A percentile compares a stretch with the other conserved stretches of the same genome.
These are phyloP conservation scores for Cladophialophora chaetospira DNA, from an alignment of 2,329 filamentous ascomycete species.

Conservation along the genomic window DNA sequence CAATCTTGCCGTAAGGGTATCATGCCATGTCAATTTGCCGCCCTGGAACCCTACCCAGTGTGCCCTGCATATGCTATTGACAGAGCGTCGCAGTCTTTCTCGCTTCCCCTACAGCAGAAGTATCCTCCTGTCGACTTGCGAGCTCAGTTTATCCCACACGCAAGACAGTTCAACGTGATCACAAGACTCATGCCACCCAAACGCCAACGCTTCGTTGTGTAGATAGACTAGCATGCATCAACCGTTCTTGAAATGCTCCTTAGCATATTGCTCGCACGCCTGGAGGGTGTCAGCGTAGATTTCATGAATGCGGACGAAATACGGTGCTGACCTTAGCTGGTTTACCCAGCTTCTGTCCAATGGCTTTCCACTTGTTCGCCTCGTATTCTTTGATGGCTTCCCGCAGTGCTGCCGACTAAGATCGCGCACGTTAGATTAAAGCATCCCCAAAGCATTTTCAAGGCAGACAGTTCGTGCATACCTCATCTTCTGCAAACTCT, in stretches of 20 bases:
- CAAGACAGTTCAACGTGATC: background rate
- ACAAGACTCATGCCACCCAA: conserved; percentile 12
- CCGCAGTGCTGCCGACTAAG: conserved; percentile 60
- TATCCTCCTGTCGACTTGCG: background rate
- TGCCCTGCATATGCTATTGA: background rate
- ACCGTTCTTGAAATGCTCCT: conserved; percentile 74
- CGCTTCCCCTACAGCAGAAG: background rate
- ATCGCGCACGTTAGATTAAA: background rate
- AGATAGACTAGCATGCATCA: conserved; percentile 14
- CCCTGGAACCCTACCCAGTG: background rate
- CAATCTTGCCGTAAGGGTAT: background rate
- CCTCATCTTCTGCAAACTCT: conserved; percentile 96
- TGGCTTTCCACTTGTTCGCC: conserved; percentile 97
- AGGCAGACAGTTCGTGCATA: conserved; percentile 45
- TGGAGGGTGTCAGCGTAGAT: conserved; percentile 38
- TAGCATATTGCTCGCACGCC: conserved; percentile 91
- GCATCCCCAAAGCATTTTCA: no score
- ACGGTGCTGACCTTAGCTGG: conserved; percentile 75
- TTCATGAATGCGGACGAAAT: background rate
- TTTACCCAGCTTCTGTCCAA: conserved; percentile 95
- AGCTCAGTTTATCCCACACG: background rate
- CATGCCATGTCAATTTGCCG: background rate
- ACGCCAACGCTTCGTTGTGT: conserved; percentile 23
- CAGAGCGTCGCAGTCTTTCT: conserved; percentile 12
- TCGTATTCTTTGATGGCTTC: conserved; percentile 99